Base-by-base conservation (phyloP, 2,329 filamentous ascomycete genomes). In the Tolypocladium tropicale region DNA sequence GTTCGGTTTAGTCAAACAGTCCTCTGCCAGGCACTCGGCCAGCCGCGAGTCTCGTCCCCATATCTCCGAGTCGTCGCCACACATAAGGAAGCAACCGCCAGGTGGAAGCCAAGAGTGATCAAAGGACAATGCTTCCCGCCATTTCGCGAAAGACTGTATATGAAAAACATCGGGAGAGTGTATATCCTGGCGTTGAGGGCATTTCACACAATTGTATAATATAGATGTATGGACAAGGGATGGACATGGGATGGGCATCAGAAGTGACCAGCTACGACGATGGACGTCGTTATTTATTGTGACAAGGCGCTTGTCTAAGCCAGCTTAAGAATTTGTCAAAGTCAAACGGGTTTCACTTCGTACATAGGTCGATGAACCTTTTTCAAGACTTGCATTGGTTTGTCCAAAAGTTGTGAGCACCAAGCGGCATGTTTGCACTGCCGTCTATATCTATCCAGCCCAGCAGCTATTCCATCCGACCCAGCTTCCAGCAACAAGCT, bases 391-490 rank as follows among this genome's bases (percentile, higher is more conserved):
- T 33, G 46, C 46, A 50, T 33, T 50, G 28, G n/a, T 18, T 33
- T 33, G 28, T 33, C 18, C 46, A 49, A 50, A 32, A 50, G 28
- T 21, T 32, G 23, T 12, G 7, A 50, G 46, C 30, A 50, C 28
- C 46, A 32, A n/a, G 28, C 28, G 46, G 28, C 28, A 50, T 32
- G 61, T 61, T 64, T 64, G 64, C 63, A 63, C 65, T 61, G 57
- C 55, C 57, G 56, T 37, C 36, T 57, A 54, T 53, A 58, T 60
- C 55, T 62, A 58, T 59, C 57, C 58, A 53, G 39, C 50, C 23
- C 54, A 61, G 62, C 63, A 59, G 57, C 53, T 50, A 48, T 18
- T 5, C 53, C 41, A 49, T 54, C 34, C 41, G 43, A 43, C 21
- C 51, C 36, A 48, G 53, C 33, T 34, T 46, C 33, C 53, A 12